Base-by-base conservation (phyloP, 1,284 basidiomycete genomes). In the Cutaneotrichosporon dermatis region DNA sequence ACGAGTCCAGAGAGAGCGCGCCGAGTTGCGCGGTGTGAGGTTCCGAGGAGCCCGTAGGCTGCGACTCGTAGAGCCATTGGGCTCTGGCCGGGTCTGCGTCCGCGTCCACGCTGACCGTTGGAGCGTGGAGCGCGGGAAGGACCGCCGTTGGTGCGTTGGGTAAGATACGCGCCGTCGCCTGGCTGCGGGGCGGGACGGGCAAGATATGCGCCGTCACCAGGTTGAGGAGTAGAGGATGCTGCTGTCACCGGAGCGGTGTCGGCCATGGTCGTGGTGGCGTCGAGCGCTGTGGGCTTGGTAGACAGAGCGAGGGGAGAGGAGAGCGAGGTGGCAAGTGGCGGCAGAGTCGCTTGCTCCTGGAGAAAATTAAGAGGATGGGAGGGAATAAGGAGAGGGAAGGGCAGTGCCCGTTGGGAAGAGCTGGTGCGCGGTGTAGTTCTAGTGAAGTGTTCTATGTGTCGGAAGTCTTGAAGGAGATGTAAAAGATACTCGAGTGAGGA, bases 131-230 rank as follows among this genome's bases (percentile, higher is more conserved):
- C 43, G 54, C 51, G 46, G 15, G 55, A 49, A 33, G 40, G 33
- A 35, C 55, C 41, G 48, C 45, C 15, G 46, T 54, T 48, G 40
- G 51, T 36, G 53, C 36, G 48, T 16, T 53, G 54, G 16, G 54
- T 42, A 33, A 65, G 51, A 13, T 63, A 63, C 2, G 60, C 58
- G 13, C 66, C 61, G 51, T 67, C 63, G 37, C 63, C 66, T 15
- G 63, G 63, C 58, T 63, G 57, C 1, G 61, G 60, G 15, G 37
- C 10, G 41, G 54, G 25, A 12, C 57, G 52, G 15, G 63, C 58
- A 13, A 67, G 60, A 51, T 63, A 67, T 40, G 66, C 59, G 13
- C 55, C 55, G 55, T 56, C 55, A 12, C 55, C 55, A 3, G 55
- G 55, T 50, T 50, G 55, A 4, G 55, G 55, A 12, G 41, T 3